Evolutionary conservation across 1,139 yeast species (phyloP).

Genomic region (Blastobotrys buckinghamii): DNA sequence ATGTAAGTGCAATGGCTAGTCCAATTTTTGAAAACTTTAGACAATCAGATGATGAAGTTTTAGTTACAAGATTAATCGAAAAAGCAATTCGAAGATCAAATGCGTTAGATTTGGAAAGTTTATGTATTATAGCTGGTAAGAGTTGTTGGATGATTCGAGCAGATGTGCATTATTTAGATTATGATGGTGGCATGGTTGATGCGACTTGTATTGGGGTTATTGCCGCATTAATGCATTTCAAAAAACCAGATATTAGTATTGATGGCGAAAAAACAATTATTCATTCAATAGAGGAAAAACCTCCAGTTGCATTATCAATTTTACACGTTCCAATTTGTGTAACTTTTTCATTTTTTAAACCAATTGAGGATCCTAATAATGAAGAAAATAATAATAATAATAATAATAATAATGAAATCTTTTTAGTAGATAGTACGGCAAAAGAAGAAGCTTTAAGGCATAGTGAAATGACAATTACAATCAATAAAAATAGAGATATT

Average conservation of each 20-base stretch:
- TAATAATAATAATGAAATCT: slow-evolving; percentile 41
- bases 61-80: slow-evolving; percentile 76
- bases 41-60: slow-evolving; percentile 69
- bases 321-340: slow-evolving; percentile 88
- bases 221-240: slow-evolving; percentile 76
- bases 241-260: slow-evolving; percentile 76
- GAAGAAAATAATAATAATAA: slow-evolving; percentile 15
- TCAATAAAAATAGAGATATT: slow-evolving; percentile 83
- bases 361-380: slow-evolving; percentile 11
- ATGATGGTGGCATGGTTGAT: slow-evolving; percentile 90
- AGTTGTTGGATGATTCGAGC: slow-evolving; percentile 89
- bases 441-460: slow-evolving; percentile 73
- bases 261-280: slow-evolving; percentile 66
- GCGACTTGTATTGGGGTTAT: slow-evolving; percentile 87
- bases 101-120: slow-evolving; percentile 82
- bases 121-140: slow-evolving; percentile 86
- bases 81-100: slow-evolving; percentile 86
- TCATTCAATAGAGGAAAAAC: slow-evolving; percentile 69
- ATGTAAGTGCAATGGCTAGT: slow-evolving; percentile 84
- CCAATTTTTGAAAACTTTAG: slow-evolving; percentile 72
- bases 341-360: slow-evolving; percentile 77
- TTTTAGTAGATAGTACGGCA: slow-evolving; percentile 68
- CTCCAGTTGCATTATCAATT: slow-evolving; percentile 79
- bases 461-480: slow-evolving; percentile 76
- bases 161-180: slow-evolving; percentile 80